Conservation (phyloP, 108 stramenopile genomes). For the Aurantiochytrium sp. region DNA sequence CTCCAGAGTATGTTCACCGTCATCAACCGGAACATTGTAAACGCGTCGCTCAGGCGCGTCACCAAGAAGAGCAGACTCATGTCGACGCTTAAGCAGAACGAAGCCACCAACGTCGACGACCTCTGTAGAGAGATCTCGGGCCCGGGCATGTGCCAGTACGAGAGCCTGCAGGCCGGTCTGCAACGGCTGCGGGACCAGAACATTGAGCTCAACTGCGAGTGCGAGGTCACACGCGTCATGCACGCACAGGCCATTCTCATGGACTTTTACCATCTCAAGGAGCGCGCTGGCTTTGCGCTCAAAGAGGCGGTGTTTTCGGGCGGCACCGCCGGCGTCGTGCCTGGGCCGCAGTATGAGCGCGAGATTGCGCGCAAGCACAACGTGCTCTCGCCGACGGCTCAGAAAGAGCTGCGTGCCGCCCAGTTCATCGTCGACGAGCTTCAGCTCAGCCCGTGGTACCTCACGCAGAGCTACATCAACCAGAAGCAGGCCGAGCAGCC, state of each 20-base stretch:
- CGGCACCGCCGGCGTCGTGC: not conserved
- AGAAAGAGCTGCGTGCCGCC: not conserved
- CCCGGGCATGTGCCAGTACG: not conserved
- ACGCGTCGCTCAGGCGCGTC: not conserved
- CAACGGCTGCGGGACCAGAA: not conserved
- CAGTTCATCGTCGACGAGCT: conserved; percentile 28
- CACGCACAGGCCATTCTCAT: not conserved
- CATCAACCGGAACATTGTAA: not conserved
- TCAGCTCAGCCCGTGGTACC: conserved; percentile 18
- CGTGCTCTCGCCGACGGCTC: not conserved
- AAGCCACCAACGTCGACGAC: not conserved
- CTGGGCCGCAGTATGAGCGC: not conserved
- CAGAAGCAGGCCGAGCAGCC: not conserved
- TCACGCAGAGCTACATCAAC: not conserved
- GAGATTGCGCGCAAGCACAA: not conserved
- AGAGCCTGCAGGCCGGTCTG: conserved; percentile 17
- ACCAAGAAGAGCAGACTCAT: not conserved
- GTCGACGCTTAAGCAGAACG: not conserved
- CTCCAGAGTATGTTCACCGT: not conserved
- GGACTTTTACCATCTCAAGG: conserved; percentile 7
- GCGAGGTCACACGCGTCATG: conserved; percentile 9
- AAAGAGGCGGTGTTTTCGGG: not conserved
- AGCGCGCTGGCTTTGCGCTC: not conserved
- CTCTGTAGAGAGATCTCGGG: not conserved
- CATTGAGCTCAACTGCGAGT: not conserved